These are phyloP conservation scores for Gossypioides kirkii DNA, from an alignment of 345 rosid species.

Conservation along the genomic window DNA sequence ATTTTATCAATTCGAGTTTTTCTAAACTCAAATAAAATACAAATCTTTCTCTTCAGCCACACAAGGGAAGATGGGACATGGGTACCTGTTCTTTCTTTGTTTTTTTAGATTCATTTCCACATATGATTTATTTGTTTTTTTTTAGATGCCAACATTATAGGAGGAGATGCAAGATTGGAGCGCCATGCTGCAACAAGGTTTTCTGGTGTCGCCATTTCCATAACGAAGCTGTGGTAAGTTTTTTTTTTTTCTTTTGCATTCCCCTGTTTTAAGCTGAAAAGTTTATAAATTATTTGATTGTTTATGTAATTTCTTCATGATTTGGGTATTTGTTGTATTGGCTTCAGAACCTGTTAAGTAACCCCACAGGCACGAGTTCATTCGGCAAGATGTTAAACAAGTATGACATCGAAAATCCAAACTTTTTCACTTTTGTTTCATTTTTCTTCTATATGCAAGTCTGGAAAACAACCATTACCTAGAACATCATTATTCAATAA, in stretches of 20 bases:
- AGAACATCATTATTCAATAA: no score
- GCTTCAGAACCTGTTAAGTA: conserved; percentile 56
- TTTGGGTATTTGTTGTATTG: conserved; percentile 14
- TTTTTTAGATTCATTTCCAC: background rate
- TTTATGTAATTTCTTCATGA: conserved; percentile 4
- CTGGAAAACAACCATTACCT: no score
- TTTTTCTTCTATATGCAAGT: background rate
- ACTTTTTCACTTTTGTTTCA: background rate
- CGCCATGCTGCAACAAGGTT: conserved; percentile 93
- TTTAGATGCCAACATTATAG: conserved; percentile 81
- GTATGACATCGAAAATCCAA: conserved; percentile 30
- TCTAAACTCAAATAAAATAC: background rate
- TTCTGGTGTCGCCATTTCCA: conserved; percentile 93
- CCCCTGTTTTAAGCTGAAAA: background rate
- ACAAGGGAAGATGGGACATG: conserved; percentile 89
- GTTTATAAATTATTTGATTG: background rate
- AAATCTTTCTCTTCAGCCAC: conserved; percentile 22
- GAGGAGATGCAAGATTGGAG: conserved; percentile 88
- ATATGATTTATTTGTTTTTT: conserved; percentile 1
- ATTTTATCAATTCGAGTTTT: no score
- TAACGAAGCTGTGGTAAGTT: conserved; percentile 80
- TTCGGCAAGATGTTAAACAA: conserved; percentile 74
- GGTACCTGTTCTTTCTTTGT: conserved; percentile 33
- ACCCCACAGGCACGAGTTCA: conserved; percentile 64
- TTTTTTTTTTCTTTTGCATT: background rate